A percentile compares a stretch with the other conserved stretches of the same genome.
phyloP scores from a whole-genome alignment of 352 stramenopile species.

The Phytophthora crassamura region DNA sequence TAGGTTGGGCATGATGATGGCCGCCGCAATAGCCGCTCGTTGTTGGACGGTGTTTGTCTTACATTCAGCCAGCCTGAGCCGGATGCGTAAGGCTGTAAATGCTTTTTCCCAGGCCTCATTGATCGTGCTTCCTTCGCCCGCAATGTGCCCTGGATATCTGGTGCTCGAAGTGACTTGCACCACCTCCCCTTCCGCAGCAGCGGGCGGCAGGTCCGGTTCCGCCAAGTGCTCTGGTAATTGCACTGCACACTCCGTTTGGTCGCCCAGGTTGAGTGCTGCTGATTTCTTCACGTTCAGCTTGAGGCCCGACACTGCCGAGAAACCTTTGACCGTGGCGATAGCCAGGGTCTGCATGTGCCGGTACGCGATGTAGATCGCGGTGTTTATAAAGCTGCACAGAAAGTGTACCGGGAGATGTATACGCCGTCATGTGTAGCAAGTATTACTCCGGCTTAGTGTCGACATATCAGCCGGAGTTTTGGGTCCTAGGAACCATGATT shows the following conservation, averaged over 20 bases:
- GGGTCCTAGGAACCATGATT: slow-evolving; percentile 23
- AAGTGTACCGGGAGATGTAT: slow-evolving; percentile 32
- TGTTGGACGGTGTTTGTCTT: slow-evolving; percentile 10
- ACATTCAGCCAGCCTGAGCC: background rate
- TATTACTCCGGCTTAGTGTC: slow-evolving; percentile 39
- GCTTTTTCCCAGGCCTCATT: too few species aligned
- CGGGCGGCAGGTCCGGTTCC: background rate
- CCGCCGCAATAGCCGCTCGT: background rate
- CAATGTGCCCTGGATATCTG: slow-evolving; percentile 10
- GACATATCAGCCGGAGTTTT: slow-evolving; percentile 28
- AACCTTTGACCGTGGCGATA: background rate
- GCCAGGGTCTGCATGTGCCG: background rate
- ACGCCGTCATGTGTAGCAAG: slow-evolving; percentile 40
- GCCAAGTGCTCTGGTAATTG: too few species aligned
- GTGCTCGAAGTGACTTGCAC: too few species aligned
- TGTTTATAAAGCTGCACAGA: slow-evolving; percentile 36
- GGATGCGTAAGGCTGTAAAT: background rate
- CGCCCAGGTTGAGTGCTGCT: too few species aligned
- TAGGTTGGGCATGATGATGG: slow-evolving; percentile 8
- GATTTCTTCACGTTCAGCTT: too few species aligned
- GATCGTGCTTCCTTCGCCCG: too few species aligned
- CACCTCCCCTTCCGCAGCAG: background rate
- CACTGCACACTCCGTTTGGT: too few species aligned
- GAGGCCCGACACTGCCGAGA: background rate
- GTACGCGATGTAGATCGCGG: slow-evolving; percentile 2